These are phyloP conservation scores for Naganishia vishniacii DNA, from an alignment of 768 basidiomycete genomes.

Conservation along the genomic window DNA sequence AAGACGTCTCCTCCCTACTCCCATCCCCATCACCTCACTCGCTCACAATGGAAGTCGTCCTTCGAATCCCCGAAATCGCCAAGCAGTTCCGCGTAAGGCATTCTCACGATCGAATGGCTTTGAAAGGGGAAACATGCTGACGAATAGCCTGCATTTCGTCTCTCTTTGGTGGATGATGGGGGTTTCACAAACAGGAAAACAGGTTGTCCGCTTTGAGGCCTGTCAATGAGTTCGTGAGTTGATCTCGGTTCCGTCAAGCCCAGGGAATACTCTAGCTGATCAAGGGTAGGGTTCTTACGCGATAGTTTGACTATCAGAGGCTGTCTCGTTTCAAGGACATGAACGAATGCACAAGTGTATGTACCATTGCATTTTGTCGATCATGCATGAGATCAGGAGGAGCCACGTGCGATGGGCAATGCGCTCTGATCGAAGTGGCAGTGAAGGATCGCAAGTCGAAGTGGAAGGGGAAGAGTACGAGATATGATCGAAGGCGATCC, in stretches of 20 bases:
- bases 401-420: no score
- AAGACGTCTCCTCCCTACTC: background rate
- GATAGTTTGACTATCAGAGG: conserved; percentile 47
- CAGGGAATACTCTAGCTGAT: background rate
- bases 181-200: conserved; percentile 37
- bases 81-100: conserved; percentile 47
- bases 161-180: background rate
- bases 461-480: no score
- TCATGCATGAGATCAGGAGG: background rate
- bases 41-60: conserved; percentile 44
- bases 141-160: background rate
- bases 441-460: no score
- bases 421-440: no score
- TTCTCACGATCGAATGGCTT: no score
- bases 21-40: background rate
- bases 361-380: background rate
- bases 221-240: conserved; percentile 46
- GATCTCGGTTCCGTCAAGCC: background rate
- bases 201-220: conserved; percentile 45
- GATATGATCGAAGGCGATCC: no score
- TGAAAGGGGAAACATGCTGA: background rate
- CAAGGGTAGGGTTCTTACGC: background rate
- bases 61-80: conserved; percentile 41
- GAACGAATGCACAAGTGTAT: conserved; percentile 47
- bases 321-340: conserved; percentile 47